Base-by-base conservation (phyloP, 2,329 filamentous ascomycete genomes). In the Lachnellula hyalina region DNA sequence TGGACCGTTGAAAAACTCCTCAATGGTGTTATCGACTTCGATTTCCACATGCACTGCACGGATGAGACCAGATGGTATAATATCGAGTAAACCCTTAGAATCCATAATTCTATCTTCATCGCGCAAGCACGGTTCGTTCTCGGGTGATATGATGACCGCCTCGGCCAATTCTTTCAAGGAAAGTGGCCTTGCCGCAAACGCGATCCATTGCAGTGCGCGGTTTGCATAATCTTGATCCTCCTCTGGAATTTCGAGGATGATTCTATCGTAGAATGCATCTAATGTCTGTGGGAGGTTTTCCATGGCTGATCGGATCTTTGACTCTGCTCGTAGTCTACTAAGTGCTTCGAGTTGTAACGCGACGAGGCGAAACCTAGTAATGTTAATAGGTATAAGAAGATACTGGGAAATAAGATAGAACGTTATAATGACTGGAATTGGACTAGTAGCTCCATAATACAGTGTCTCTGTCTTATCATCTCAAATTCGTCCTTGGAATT, bases 121-220 rank as follows among this genome's bases (percentile, higher is more conserved):
- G 28, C 35, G n/a, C 8, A 52, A 19, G 23, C 34, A 52, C 21
- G 49, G 40, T 11, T 34, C 19, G 4, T 51, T 11, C 4, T 46
- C 41, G 19, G 28, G 12, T 19, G 34, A 32, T 21, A 52, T 23
- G n/a, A 50, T 23, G 8, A 50, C 21, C 2, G 42, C 50, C 36
- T 52, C 50, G 12, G 50, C 25, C 7, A 52, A 14, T 36, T 52
- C 50, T 11, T 46, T 5, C 14, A 52, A 19, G 4, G 42, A 15
- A 53, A 48, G 23, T 7, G 46, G 53, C n/a, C 50, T 32, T 1
- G 28, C 47, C 9, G 63, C 47, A 34, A 52, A 63, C 3, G 60
- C 42, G 5, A 69, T 49, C 61, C 60, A 69, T 48, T 56, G 48
- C 5, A 69, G 53, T 17, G 66, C 57, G 11, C 21, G 35, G 14